Evolutionary conservation across 306 rosid genomes (phyloP), one percentile per base, ranked within the genome.

Genomic region (Quercus aquifolioides): DNA sequence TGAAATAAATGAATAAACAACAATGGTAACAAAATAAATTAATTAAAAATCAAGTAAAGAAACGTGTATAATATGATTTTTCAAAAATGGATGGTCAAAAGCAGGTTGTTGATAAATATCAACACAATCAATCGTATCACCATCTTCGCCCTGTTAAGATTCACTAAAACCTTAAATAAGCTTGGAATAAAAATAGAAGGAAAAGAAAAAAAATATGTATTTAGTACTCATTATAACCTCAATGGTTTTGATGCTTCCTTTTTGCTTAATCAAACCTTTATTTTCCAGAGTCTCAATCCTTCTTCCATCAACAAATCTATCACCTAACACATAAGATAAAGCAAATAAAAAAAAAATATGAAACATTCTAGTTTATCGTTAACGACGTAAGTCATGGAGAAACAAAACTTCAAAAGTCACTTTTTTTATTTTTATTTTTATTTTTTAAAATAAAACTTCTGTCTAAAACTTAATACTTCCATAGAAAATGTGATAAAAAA

Each of bases 21-120:
- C 17, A 12, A 17, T 11, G 2, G 9, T 62, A 11, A 10, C n/a
- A 8, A 26, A 25, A 2, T 10, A 13, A 25, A 76, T 17, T 4
- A 64, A 14, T 13, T 46, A 46, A n/a, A 51, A 17, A 23, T 9
- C 1, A 6, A 4, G 10, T 1, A 25, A 58, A 26, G 7, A 17
- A 65, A 83, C 86, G 77, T 83, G 6, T 56, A 83, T 74, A 3
- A 57, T 74, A 2, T 83, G 86, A 33, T 68, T 74, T 46, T 49
- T 67, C 65, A 83, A 82, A 67, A 83, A 76, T 23, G 79, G 86
- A 35, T 78, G 79, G 21, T 68, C 78, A 19, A 83, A 65, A 31
- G 86, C 79, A n/a, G 80, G 76, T 5, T 83, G 86, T 33, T 58
- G 70, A 54, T 78, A 58, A 4, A 83, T 83, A 35, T 67, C 80